A percentile compares a stretch with the other conserved stretches of the same genome.
Conservation (phyloP, 2,329 filamentous ascomycete genomes). For the Ramularia collo-cygni region DNA sequence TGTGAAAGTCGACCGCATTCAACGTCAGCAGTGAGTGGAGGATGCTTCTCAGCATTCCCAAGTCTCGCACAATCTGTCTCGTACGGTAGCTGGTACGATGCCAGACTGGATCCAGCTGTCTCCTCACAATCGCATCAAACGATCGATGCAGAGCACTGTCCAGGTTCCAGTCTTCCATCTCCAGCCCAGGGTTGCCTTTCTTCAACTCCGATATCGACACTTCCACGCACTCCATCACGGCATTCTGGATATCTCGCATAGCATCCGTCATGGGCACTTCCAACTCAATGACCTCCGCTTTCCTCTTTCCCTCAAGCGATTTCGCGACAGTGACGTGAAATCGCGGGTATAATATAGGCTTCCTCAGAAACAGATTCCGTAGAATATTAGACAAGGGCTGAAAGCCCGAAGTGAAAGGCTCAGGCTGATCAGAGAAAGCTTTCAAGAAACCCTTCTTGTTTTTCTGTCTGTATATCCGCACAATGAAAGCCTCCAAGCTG, state of each 20-base stretch:
- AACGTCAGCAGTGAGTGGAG: constrained; percentile 75
- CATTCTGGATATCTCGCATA: constrained; percentile 90
- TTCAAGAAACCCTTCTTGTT: constrained; percentile 94
- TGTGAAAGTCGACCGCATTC: constrained; percentile 84
- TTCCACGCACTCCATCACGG: constrained; percentile 92
- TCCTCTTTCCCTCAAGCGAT: constrained; percentile 82
- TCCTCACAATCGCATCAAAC: constrained; percentile 80
- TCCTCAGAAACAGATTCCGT: constrained; percentile 83
- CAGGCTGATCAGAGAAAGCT: constrained; percentile 88
- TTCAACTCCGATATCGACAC: constrained; percentile 89
- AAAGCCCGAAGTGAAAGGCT: constrained; percentile 83
- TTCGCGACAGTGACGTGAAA: constrained; percentile 88
- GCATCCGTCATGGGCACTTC: constrained; percentile 92
- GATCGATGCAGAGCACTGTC: constrained; percentile 88
- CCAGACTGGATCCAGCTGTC: constrained; percentile 94
- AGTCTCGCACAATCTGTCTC: constrained; percentile 84
- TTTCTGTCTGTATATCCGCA: constrained; percentile 87
- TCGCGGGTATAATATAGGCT: constrained; percentile 82
- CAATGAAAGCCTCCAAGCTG: constrained; percentile 87
- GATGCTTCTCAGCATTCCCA: constrained; percentile 75
- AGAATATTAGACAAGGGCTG: constrained; percentile 83
- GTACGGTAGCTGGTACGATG: constrained; percentile 94
- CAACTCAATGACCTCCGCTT: constrained; percentile 93
- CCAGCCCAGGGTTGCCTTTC: constrained; percentile 82
- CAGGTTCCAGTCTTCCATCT: constrained; percentile 95